Evolutionary conservation across 2,329 filamentous ascomycete species (phyloP).

Genomic region (Fusarium succisae): DNA sequence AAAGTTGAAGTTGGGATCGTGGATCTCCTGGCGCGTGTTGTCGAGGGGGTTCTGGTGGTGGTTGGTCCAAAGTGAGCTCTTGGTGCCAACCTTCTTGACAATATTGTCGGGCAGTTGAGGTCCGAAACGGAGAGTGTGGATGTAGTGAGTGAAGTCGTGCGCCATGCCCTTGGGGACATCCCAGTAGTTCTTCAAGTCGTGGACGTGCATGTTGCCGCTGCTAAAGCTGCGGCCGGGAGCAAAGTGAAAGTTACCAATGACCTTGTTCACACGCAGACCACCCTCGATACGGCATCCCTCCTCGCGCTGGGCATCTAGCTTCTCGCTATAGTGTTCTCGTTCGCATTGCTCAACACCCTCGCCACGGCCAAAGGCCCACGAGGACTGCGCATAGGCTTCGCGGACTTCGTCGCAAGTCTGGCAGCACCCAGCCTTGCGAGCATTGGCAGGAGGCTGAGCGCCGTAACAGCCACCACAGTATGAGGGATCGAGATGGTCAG

Average conservation of each 20-base stretch:
- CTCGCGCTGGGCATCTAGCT: conserved; percentile 83
- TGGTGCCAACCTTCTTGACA: conserved; percentile 64
- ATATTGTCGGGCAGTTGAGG: conserved; percentile 85
- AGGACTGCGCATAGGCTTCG: conserved; percentile 88
- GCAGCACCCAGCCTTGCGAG: conserved; percentile 87
- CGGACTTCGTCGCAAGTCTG: conserved; percentile 97
- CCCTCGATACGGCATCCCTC: conserved; percentile 97
- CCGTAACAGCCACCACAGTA: conserved; percentile 98
- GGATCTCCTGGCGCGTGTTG: conserved; percentile 76
- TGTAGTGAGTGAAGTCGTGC: conserved; percentile 89
- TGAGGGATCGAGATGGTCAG: conserved; percentile 83
- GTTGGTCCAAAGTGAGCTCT: conserved; percentile 76
- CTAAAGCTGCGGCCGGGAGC: conserved; percentile 96
- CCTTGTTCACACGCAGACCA: conserved; percentile 94
- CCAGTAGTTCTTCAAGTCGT: conserved; percentile 97
- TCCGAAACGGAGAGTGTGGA: conserved; percentile 92
- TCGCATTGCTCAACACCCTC: conserved; percentile 95
- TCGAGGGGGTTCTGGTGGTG: conserved; percentile 95
- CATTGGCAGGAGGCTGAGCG: conserved; percentile 75
- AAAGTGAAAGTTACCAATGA: conserved; percentile 98
- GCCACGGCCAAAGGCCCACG: conserved; percentile 94
- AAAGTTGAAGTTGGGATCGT: conserved; percentile 89
- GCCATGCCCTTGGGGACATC: conserved; percentile 72
- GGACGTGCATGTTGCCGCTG: conserved; percentile 95
- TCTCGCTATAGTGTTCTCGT: conserved; percentile 92